Base-by-base conservation (phyloP, 768 basidiomycete genomes). In the Mycena filopes region DNA sequence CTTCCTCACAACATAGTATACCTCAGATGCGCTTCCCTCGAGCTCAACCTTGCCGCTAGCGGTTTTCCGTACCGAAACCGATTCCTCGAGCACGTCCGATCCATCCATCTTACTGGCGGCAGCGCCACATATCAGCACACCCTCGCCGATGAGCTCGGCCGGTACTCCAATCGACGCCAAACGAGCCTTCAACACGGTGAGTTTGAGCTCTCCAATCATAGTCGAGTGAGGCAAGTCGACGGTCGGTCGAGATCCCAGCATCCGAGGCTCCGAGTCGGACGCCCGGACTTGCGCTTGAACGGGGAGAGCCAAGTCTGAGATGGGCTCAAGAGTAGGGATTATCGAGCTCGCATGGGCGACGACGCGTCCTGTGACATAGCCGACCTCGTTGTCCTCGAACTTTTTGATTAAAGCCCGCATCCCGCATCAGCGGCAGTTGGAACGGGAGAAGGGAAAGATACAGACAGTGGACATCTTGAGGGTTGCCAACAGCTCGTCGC, bases 361-460 rank as follows among this genome's bases (percentile, higher is more conserved):
- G 33, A 99, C 89, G n/a, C 92, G 87, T 23, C 98, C 98, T 23
- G 89, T 88, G 46, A 99, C 89, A 76, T 90, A 96, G 20, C 94
- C 95, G 47, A 99, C 92, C 77, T 99, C 96, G 72, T 96, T 99
- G 75, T 98, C 97, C 73, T 99, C 98, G 74, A 98, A 98, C 96
- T 98, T n/a, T n/a, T n/a, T n/a, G n/a, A 71, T 33, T 59, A 61
- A 60, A 61, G 18, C 49, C n/a, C n/a, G n/a, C n/a, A n/a, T n/a
- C n/a, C n/a, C n/a, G 12, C 26, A 46, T 63, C 0, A 68, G 48
- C 3, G 42, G 36, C 29, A 33, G 25, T 18, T 1, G 6, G 42
- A 48, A 57, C 25, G 15, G 16, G 45, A 29, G 23, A 45, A 71
- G n/a, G 43, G 38, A 43, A 11, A 33, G 40, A 43, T 48, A 82